Evolutionary conservation across 2,329 filamentous ascomycete genomes (phyloP), one percentile per base, ranked within the genome.

Genomic region (Aureobasidium sp.): DNA sequence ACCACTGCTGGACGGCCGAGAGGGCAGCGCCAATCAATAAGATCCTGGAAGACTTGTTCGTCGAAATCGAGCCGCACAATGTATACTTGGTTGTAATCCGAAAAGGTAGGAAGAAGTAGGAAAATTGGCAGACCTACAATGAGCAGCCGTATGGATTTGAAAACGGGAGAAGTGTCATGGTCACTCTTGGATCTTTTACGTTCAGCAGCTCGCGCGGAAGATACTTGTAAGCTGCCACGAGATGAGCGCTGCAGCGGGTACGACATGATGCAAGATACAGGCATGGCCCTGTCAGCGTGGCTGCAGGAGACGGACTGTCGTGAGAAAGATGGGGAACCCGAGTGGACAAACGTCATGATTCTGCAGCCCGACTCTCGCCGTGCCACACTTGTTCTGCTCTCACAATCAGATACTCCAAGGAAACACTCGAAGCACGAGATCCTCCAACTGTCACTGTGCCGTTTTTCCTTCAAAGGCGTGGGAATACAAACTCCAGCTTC

Each of bases 211-310:
- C 27, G 29, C 27, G 10, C 27, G 21, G 23, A 17, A n/a, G 13
- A 13, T 5, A 33, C 3, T 21, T 9, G 23, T 8, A 15, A 35
- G 11, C 21, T 43, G 10, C 25, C 51, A 33, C 25, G n/a, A 42
- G n/a, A 23, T 42, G 27, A 45, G 40, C n/a, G 40, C 40, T 42
- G 51, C 51, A 37, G 25, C 13, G 13, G 19, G 4, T 35, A 29
- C 38, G 21, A 38, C 53, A 57, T 45, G 23, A 57, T 57, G 53
- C 53, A 57, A 45, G 40, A 57, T 57, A 45, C 53, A 57, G 23
- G 53, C 53, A 57, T 57, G 35, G 40, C 35, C 53, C 29, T 45
- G 53, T 57, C 53, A 45, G 29, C 13, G 17, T 43, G 27, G 38
- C 53, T 57, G 53, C 53, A 57, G 51, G 8, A 55, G 51, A 55